A percentile compares a stretch with the other conserved stretches of the same genome.
These are phyloP conservation scores for Perilla frutescens DNA, from an alignment of 257 asterid species.

Conservation along the genomic window DNA sequence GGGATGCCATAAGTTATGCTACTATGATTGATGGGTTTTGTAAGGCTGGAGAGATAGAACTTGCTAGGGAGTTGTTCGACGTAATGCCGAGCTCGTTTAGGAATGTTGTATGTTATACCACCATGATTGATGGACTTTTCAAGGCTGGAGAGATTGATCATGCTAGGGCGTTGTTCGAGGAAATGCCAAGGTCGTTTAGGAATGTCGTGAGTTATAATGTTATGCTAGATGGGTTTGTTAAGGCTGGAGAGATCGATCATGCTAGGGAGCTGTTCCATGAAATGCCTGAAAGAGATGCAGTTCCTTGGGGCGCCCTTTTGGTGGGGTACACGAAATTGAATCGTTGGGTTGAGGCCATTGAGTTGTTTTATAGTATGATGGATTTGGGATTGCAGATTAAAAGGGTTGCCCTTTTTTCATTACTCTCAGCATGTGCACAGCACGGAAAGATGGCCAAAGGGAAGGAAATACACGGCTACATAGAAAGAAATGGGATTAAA, in stretches of 20 bases:
- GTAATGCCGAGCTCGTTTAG: too few relatives aligned
- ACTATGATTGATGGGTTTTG: too few relatives aligned
- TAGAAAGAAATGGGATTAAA: slow-evolving; percentile 40
- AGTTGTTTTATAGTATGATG: slow-evolving; percentile 62
- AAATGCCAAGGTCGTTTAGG: too few relatives aligned
- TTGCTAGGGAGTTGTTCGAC: too few relatives aligned
- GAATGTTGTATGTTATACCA: too few relatives aligned
- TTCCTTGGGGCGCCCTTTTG: slow-evolving; percentile 87
- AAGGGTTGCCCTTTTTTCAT: slow-evolving; percentile 67
- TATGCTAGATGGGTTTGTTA: too few relatives aligned
- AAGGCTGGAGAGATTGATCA: slow-evolving; percentile 39
- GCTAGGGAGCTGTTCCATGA: slow-evolving; percentile 67
- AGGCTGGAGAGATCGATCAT: background rate
- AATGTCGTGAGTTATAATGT: too few relatives aligned
- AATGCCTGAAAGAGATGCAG: slow-evolving; percentile 67
- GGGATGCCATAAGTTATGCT: too few relatives aligned
- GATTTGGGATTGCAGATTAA: slow-evolving; percentile 43
- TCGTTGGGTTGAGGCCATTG: slow-evolving; percentile 58
- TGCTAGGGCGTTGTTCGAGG: too few relatives aligned
- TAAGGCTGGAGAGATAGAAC: too few relatives aligned
- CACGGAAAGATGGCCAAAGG: slow-evolving; percentile 72
- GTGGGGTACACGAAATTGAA: slow-evolving; percentile 73
- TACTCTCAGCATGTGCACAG: slow-evolving; percentile 84
- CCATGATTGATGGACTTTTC: too few relatives aligned
- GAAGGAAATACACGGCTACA: slow-evolving; percentile 51